Evolutionary conservation across 2,329 filamentous ascomycete species (phyloP).

Genomic region (Hypocrella siamensis): DNA sequence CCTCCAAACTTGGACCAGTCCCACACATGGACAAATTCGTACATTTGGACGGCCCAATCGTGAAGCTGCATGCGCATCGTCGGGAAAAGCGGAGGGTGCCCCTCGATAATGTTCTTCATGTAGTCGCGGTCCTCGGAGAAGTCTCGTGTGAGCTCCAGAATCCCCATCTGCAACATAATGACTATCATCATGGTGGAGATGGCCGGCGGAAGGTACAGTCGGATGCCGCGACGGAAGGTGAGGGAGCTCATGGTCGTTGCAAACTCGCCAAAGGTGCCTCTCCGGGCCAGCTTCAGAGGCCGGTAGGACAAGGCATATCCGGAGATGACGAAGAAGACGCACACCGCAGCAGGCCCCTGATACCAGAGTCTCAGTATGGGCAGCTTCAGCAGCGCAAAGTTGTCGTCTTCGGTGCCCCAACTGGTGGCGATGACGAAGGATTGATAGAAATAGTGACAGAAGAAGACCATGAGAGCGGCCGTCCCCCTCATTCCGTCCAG

Average conservation of each 20-base stretch:
- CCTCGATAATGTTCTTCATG: constrained; percentile 32
- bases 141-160: constrained; percentile 30
- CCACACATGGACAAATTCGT: constrained; percentile 33
- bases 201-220: constrained; percentile 34
- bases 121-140: constrained; percentile 26
- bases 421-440: constrained; percentile 34
- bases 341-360: constrained; percentile 40
- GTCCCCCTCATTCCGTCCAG: constrained; percentile 42
- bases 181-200: constrained; percentile 33
- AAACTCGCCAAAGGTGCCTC: constrained; percentile 21
- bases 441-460: constrained; percentile 41
- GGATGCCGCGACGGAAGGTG: constrained; percentile 33
- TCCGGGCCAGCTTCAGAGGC: constrained; percentile 29
- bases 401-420: constrained; percentile 26
- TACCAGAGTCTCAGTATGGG: constrained; percentile 38
- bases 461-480: constrained; percentile 38
- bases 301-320: constrained; percentile 43
- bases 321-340: constrained; percentile 46
- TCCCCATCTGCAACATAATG: constrained; percentile 25
- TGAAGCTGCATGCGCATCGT: constrained; percentile 22
- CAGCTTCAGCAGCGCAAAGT: constrained; percentile 32
- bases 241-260: constrained; percentile 31
- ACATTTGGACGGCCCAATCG: constrained; percentile 33
- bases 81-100: constrained; percentile 24
- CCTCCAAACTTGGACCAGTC: constrained; percentile 32